phyloP scores from a whole-genome alignment of 768 basidiomycete genomes.

The Serendipita vermifera region DNA sequence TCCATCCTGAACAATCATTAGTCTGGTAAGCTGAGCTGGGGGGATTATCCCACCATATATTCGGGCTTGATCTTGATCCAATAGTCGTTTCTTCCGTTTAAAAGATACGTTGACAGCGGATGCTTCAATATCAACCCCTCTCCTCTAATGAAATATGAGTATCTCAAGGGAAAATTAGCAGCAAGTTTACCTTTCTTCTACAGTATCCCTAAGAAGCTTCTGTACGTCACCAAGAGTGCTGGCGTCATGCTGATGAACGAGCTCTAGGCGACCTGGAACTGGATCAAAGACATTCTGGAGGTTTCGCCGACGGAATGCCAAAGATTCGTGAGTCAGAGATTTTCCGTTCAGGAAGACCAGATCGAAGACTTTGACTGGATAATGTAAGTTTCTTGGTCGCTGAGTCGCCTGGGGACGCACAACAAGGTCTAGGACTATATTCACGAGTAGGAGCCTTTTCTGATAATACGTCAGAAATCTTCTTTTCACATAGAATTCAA shows the following conservation, averaged over 20 bases:
- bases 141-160: constrained; percentile 48
- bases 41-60: constrained; percentile 48
- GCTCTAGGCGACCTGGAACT: constrained; percentile 70
- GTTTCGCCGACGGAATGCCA: constrained; percentile 67
- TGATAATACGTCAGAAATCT: constrained; percentile 20
- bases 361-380: constrained; percentile 89
- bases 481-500: not conserved
- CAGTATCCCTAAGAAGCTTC: constrained; percentile 63
- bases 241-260: constrained; percentile 56
- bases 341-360: constrained; percentile 78
- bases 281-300: constrained; percentile 53
- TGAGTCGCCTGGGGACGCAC: constrained; percentile 34
- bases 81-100: constrained; percentile 78
- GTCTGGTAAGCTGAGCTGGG: constrained; percentile 7
- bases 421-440: constrained; percentile 76
- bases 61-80: constrained; percentile 94
- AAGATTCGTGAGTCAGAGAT: constrained; percentile 57
- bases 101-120: constrained; percentile 58
- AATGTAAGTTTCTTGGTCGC: not conserved
- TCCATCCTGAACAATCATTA: constrained; percentile 44
- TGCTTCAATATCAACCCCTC: constrained; percentile 93
- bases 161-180: too few species aligned
- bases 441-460: constrained; percentile 54
- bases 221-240: constrained; percentile 73
- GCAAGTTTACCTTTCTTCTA: constrained; percentile 43